These are phyloP conservation scores for Phialophora expanda DNA, from an alignment of 2,329 filamentous ascomycete species.

Conservation along the genomic window DNA sequence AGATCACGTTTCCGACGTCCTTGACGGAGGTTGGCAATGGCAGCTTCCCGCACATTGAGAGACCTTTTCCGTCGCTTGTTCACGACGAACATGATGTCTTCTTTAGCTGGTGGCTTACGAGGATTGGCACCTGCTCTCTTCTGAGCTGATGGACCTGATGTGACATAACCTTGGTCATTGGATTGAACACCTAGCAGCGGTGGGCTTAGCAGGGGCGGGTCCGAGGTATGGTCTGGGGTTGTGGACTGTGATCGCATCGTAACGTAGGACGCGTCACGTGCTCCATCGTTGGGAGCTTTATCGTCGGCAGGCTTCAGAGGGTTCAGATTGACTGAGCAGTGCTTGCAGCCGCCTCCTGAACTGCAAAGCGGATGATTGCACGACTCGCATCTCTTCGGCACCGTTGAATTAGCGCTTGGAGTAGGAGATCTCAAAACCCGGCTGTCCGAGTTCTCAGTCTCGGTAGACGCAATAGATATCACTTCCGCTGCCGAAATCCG, in stretches of 20 bases:
- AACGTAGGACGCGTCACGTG: not conserved
- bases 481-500: not conserved
- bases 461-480: not conserved
- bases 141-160: not conserved
- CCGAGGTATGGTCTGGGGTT: not conserved
- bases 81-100: constrained; percentile 10
- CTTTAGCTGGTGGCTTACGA: constrained; percentile 15
- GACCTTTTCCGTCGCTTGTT: constrained; percentile 12
- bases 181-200: not conserved
- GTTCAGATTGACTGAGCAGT: not conserved
- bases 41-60: not conserved
- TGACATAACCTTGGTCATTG: not conserved
- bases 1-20: not conserved
- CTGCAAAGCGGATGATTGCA: not conserved
- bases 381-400: not conserved
- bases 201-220: not conserved
- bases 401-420: not conserved
- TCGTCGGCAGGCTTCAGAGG: not conserved
- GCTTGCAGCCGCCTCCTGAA: not conserved
- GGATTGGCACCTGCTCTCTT: constrained; percentile 3
- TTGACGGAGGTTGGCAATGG: constrained; percentile 6
- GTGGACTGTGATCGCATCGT: not conserved
- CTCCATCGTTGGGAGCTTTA: not conserved
- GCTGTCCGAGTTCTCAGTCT: not conserved
- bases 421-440: not conserved